Conservation (phyloP, 2,329 filamentous ascomycete genomes). For the Sporothrix brunneoviolacea region DNA sequence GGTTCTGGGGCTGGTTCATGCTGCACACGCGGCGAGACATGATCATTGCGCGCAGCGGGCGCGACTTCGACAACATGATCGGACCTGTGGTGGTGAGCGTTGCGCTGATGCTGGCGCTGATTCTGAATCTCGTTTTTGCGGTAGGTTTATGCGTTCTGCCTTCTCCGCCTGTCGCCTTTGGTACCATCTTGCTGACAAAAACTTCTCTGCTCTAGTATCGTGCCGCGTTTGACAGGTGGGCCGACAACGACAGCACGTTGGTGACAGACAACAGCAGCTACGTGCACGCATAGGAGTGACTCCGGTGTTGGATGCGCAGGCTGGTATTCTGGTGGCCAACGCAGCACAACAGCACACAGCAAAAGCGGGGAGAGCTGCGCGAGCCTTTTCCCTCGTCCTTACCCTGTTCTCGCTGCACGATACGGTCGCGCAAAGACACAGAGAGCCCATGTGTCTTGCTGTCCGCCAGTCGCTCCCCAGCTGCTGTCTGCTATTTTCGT, state of each 20-base stretch:
- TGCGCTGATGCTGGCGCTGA: slow-evolving; percentile 69
- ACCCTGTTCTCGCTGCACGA: no score
- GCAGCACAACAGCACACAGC: no score
- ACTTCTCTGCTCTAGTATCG: slow-evolving; percentile 13
- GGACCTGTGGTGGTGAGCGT: slow-evolving; percentile 79
- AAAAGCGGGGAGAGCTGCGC: no score
- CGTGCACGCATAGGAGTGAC: slow-evolving; percentile 4
- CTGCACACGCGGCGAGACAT: slow-evolving; percentile 68
- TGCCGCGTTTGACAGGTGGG: slow-evolving; percentile 18
- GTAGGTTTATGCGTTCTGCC: slow-evolving; percentile 39
- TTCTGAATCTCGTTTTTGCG: slow-evolving; percentile 86
- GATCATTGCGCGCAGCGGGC: slow-evolving; percentile 80
- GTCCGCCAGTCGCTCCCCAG: neutral
- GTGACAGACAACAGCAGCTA: neutral
- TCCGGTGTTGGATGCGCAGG: no score
- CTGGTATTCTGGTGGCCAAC: no score
- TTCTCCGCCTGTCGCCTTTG: no score
- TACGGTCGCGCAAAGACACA: no score
- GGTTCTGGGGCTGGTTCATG: slow-evolving; percentile 80
- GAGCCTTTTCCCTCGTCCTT: no score
- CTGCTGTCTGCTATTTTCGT: neutral
- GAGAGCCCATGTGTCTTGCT: neutral
- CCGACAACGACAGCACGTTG: slow-evolving; percentile 1
- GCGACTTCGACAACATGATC: slow-evolving; percentile 84
- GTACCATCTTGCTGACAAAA: neutral